Evolutionary conservation across 2,329 filamentous ascomycete genomes (phyloP).

Genomic region (Thelonectria olida): DNA sequence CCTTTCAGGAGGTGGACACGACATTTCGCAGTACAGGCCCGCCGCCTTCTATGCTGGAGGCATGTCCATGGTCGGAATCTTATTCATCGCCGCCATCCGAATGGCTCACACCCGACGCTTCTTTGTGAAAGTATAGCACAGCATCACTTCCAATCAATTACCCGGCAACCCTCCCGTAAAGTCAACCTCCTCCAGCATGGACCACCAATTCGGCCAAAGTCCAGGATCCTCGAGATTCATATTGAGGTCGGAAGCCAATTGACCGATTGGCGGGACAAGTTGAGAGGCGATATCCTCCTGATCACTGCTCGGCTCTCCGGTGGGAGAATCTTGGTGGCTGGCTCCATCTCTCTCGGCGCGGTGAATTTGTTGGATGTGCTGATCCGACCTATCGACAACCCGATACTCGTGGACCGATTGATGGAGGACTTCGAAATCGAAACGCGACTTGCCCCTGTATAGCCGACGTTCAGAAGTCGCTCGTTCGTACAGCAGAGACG

Average conservation of each 20-base stretch:
- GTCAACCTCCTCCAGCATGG: conserved; percentile 37
- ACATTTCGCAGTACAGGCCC: conserved; percentile 20
- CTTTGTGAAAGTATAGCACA: conserved; percentile 7
- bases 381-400: conserved; percentile 30
- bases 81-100: conserved; percentile 24
- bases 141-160: neutral
- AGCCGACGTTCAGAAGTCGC: conserved; percentile 31
- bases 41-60: conserved; percentile 32
- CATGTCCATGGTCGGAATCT: conserved; percentile 25
- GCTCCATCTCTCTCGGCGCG: conserved; percentile 29
- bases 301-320: neutral
- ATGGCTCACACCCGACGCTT: conserved; percentile 4
- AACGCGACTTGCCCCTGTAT: conserved; percentile 29
- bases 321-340: neutral
- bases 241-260: conserved; percentile 16
- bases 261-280: neutral
- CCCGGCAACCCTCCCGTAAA: conserved; percentile 22
- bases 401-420: conserved; percentile 35
- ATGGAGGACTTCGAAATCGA: conserved; percentile 31
- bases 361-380: conserved; percentile 33
- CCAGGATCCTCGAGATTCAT: conserved; percentile 4
- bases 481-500: conserved; percentile 30
- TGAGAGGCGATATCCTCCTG: neutral
- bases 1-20: neutral
- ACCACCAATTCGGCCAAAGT: conserved; percentile 38